Evolutionary conservation across 176 grass and related monocot species (phyloP), one percentile per base, ranked within the genome.

Genomic region (Juncus effusus): DNA sequence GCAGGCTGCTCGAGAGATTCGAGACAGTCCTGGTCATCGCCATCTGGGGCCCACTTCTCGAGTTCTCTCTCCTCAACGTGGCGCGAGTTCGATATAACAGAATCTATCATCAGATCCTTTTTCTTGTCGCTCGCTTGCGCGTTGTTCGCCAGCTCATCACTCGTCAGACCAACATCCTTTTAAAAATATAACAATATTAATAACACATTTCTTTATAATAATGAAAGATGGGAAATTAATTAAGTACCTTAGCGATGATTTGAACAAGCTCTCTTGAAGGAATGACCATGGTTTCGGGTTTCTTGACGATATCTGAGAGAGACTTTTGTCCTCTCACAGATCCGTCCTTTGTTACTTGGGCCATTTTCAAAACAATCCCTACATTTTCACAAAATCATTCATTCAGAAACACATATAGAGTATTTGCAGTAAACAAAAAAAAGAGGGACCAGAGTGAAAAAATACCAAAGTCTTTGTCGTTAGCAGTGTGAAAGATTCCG

Each of bases 291-390:
- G 80, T 86, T 74, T 87, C 78, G 56, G 89, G 86, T 63, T 82
- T 85, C 80, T 79, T 94, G 45, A 83, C 38, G 57, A 77, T 36
- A 74, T 94, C 86, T 65, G 37, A 12, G 40, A 61, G 6, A 78
- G 54, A 79, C 54, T 42, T 82, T 39, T 89, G 89, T 38, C 76
- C 89, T 80, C 59, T 73, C 3, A 45, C 13, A 77, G 83, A 84
- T 56, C 86, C 76, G 73, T 86, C 88, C 73, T 99, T 99, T 28
- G 73, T 69, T 4, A 82, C 45, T 45, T 87, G 95, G 76, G 95
- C 95, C 95, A 99, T 99, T 87, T 99, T 84, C 79, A 99, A 78
- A 60, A 90, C 54, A 67, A 99, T 70, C 54, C 86, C 95, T 99
- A 56, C 67, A 74, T 65, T 8, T 28, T 28, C 1, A 28, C 19